These are phyloP conservation scores for Boletus rufocinnamomeus DNA, from an alignment of 768 basidiomycete genomes.

Conservation along the genomic window DNA sequence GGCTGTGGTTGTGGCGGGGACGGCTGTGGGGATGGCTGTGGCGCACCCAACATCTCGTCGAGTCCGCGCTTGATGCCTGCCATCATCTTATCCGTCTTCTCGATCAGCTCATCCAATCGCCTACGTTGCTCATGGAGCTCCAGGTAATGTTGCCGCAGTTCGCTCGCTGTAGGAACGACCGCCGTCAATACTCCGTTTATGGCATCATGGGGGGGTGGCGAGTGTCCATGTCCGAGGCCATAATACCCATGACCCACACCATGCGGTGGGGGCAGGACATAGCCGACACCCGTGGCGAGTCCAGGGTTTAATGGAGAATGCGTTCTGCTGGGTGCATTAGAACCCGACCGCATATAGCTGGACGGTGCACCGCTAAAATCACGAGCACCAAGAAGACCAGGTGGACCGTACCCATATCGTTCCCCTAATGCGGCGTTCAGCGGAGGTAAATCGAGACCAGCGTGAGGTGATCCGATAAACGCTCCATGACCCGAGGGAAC, in stretches of 20 bases:
- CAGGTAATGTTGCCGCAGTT: slow-evolving; percentile 72
- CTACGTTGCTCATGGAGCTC: slow-evolving; percentile 64
- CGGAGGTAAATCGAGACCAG: slow-evolving; percentile 66
- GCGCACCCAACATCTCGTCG: slow-evolving; percentile 64
- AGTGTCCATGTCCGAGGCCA: slow-evolving; percentile 40
- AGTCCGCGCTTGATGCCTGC: slow-evolving; percentile 69
- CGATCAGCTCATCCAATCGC: slow-evolving; percentile 71
- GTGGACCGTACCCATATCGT: slow-evolving; percentile 40
- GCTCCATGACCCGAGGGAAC: slow-evolving; percentile 38
- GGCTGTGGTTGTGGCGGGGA: slow-evolving; percentile 27
- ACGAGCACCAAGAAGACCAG: slow-evolving; percentile 34
- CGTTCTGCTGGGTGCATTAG: slow-evolving; percentile 67
- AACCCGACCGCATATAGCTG: slow-evolving; percentile 65
- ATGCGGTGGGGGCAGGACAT: slow-evolving; percentile 44
- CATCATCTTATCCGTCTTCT: slow-evolving; percentile 75
- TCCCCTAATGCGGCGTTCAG: slow-evolving; percentile 45
- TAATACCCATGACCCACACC: slow-evolving; percentile 39
- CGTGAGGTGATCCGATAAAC: slow-evolving; percentile 39
- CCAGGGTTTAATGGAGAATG: slow-evolving; percentile 68
- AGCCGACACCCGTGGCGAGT: slow-evolving; percentile 40
- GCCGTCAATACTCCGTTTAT: slow-evolving; percentile 31
- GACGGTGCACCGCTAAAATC: slow-evolving; percentile 44
- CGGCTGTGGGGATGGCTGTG: slow-evolving; percentile 28
- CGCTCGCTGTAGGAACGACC: slow-evolving; percentile 49
- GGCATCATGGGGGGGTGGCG: slow-evolving; percentile 37